These are phyloP conservation scores for Ophiostoma novo-ulmi DNA, from an alignment of 2,329 filamentous ascomycete genomes.

Conservation along the genomic window DNA sequence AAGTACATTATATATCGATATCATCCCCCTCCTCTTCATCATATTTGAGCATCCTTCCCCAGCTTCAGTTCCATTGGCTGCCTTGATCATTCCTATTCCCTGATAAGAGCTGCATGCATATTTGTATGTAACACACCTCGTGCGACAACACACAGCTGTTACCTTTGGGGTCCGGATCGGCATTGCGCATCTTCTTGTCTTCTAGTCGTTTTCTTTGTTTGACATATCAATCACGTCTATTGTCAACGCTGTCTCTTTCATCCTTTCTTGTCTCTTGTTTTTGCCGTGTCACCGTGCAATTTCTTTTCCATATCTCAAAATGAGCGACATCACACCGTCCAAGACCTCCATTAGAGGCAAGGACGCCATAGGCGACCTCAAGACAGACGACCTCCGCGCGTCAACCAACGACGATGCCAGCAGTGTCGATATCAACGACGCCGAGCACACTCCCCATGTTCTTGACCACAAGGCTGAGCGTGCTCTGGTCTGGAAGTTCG, in stretches of 20 bases:
- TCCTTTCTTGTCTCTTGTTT: background rate
- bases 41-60: background rate
- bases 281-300: background rate
- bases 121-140: background rate
- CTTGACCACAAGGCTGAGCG: slow-evolving; percentile 44
- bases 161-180: background rate
- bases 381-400: background rate
- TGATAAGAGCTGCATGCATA: slow-evolving; percentile 6
- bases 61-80: background rate
- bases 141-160: background rate
- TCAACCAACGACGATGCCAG: slow-evolving; percentile 12
- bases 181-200: background rate
- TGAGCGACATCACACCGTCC: slow-evolving; percentile 1
- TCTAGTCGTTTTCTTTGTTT: background rate
- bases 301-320: background rate
- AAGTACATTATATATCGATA: background rate
- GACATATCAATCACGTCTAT: background rate
- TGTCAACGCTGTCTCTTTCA: too few relatives aligned
- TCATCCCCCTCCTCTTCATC: background rate
- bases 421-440: slow-evolving; percentile 18
- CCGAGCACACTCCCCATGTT: slow-evolving; percentile 28
- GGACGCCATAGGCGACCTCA: background rate
- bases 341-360: slow-evolving; percentile 13
- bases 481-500: slow-evolving; percentile 50
- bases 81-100: background rate